These are phyloP conservation scores for Citropsis articulata DNA, from an alignment of 345 rosid genomes.

Conservation along the genomic window DNA sequence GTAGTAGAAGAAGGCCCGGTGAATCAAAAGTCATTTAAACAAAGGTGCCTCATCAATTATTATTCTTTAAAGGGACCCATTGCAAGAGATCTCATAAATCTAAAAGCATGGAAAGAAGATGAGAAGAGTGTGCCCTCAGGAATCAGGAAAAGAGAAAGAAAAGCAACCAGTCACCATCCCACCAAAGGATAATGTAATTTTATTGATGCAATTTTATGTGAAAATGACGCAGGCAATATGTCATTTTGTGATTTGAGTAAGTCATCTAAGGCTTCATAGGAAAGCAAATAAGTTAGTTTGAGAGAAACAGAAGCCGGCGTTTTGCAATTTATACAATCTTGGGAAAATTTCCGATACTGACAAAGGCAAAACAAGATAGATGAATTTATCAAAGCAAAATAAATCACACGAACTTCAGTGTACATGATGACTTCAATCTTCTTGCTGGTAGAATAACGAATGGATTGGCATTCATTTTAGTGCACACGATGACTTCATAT, in stretches of 20 bases:
- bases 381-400: not conserved
- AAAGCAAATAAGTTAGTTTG: not conserved
- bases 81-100: slow-evolving; percentile 36
- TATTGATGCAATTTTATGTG: slow-evolving; percentile 12
- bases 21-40: slow-evolving; percentile 56
- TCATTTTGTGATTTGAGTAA: slow-evolving; percentile 22
- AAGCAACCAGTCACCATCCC: slow-evolving; percentile 46
- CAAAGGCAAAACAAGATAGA: not conserved
- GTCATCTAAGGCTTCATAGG: slow-evolving; percentile 3
- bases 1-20: slow-evolving; percentile 55
- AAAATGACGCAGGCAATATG: slow-evolving; percentile 40
- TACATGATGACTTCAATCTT: too few species aligned
- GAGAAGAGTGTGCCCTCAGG: slow-evolving; percentile 45
- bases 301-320: too few species aligned
- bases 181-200: slow-evolving; percentile 16
- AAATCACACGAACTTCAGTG: not conserved
- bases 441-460: not conserved
- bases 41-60: slow-evolving; percentile 61
- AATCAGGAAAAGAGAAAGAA: slow-evolving; percentile 41
- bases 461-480: slow-evolving; percentile 6
- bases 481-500: not conserved
- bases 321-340: not conserved
- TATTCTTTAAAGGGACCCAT: slow-evolving; percentile 59
- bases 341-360: not conserved
- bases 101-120: slow-evolving; percentile 36